Percentiles rank a stretch among this genome's conserved stretches.
These are phyloP conservation scores for Oryza longistaminata DNA, from an alignment of 176 grass and related monocot genomes.

Conservation along the genomic window DNA sequence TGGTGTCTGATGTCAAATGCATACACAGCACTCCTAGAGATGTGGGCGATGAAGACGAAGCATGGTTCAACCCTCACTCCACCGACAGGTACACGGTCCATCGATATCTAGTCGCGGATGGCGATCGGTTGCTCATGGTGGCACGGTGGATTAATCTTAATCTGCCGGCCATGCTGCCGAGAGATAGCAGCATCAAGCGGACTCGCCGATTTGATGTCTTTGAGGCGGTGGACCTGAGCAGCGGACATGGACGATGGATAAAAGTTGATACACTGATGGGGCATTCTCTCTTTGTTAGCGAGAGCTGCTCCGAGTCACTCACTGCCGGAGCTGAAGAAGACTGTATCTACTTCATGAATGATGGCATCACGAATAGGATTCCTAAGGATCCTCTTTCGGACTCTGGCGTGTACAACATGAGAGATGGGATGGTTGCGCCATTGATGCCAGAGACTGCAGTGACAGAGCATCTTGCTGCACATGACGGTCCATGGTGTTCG, in stretches of 20 bases:
- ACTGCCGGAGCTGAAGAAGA: slow-evolving; percentile 4
- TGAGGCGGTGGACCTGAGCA: background rate
- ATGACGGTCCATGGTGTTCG: background rate
- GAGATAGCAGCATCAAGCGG: background rate
- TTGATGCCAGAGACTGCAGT: background rate
- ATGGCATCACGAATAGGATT: no score
- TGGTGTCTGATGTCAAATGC: background rate
- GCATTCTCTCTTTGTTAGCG: background rate
- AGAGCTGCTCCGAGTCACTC: background rate
- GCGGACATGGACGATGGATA: background rate
- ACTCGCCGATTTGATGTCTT: background rate
- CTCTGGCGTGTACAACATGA: slow-evolving; percentile 12
- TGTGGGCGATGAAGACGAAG: no score
- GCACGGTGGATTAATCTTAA: background rate
- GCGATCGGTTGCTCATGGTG: background rate
- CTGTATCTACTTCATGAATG: slow-evolving; percentile 6
- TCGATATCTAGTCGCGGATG: background rate
- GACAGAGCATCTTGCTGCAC: background rate
- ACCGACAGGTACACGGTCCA: no score
- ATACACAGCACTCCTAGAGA: background rate
- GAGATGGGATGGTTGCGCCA: background rate
- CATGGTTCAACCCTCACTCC: background rate
- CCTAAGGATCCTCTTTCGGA: no score
- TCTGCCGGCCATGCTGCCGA: background rate
- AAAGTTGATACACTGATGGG: slow-evolving; percentile 5